Base-by-base conservation (phyloP, 2,329 filamentous ascomycete species). In the Trichoderma afroharzianum region DNA sequence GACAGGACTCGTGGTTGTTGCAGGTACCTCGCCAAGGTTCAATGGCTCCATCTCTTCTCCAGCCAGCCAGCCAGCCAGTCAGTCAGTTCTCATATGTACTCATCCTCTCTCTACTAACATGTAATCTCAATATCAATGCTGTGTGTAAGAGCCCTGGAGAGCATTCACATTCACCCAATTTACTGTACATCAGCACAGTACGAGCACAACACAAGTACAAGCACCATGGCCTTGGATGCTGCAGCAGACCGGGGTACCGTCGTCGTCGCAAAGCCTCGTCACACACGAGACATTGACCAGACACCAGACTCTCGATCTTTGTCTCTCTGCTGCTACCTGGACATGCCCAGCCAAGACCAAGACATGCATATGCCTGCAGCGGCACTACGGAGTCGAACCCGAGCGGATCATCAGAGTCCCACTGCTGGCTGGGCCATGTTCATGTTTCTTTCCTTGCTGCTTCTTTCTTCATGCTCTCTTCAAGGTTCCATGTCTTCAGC, bases 351-450 rank as follows among this genome's bases (percentile, higher is more conserved):
- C 36, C 68, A 64, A 43, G 39, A 9, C 39, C 39, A 43, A 28
- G 26, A 47, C 39, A 53, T 59, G 53, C 68, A 57, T 12, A 33
- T 33, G 57, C 28, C 57, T 71, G 61, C 68, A 64, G 68, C 68
- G 68, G 68, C 68, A 71, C 36, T 26, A 59, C 68, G 68, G 68
- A 66, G 43, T 66, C 36, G 68, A 71, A 66, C 36, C 68, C 68
- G 68, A 71, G 18, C 59, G 68, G 68, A 43, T 43, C 43, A 28
- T 43, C n/a, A n/a, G n/a, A 28, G 50, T 50, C n/a, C 53, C 53
- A 36, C 64, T 24, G 33, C 33, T 36, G 1, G 36, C 24, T 68
- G 30, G 53, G 33, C 14, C 33, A 28, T 28, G 55, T 32, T 21
- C 33, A 28, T 30, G 57, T 59, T 59, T 59, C 57, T 53, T 53